Percentiles rank a stretch among this genome's conserved stretches.
Evolutionary conservation across 129 eudicot genomes (phyloP).

Genomic region (Saposhnikovia divaricata): DNA sequence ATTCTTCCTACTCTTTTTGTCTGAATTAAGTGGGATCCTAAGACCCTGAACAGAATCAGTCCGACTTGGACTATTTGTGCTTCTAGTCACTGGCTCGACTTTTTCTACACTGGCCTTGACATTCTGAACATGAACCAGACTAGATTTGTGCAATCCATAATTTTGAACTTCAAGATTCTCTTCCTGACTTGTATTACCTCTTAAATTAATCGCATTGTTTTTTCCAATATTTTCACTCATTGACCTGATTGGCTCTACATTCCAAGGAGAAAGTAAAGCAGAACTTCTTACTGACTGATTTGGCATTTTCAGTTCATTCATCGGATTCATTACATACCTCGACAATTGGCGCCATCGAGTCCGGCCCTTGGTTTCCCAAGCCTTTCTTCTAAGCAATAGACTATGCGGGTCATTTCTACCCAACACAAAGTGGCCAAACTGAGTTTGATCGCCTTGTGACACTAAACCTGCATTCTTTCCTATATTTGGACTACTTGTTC

Average conservation of each 20-base stretch:
- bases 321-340: neutral
- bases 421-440: slow-evolving; percentile 10
- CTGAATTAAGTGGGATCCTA: neutral
- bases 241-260: neutral
- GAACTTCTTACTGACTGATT: neutral
- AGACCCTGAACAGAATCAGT: neutral
- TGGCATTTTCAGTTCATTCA: slow-evolving; percentile 2
- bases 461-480: neutral
- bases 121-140: neutral
- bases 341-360: slow-evolving; percentile 13
- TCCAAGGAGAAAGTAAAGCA: neutral
- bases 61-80: neutral
- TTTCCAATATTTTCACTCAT: neutral
- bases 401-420: slow-evolving; percentile 22
- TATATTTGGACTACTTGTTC: neutral
- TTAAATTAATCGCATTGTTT: neutral
- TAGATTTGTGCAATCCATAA: neutral
- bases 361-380: slow-evolving; percentile 15
- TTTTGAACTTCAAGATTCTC: neutral
- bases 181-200: neutral
- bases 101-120: neutral
- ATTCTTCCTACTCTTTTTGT: neutral
- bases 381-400: slow-evolving; percentile 6
- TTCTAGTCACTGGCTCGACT: neutral
- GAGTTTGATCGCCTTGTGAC: slow-evolving; percentile 6